Evolutionary conservation across 345 rosid genomes (phyloP), one percentile per base, ranked within the genome.

Genomic region (Heritiera fomes): DNA sequence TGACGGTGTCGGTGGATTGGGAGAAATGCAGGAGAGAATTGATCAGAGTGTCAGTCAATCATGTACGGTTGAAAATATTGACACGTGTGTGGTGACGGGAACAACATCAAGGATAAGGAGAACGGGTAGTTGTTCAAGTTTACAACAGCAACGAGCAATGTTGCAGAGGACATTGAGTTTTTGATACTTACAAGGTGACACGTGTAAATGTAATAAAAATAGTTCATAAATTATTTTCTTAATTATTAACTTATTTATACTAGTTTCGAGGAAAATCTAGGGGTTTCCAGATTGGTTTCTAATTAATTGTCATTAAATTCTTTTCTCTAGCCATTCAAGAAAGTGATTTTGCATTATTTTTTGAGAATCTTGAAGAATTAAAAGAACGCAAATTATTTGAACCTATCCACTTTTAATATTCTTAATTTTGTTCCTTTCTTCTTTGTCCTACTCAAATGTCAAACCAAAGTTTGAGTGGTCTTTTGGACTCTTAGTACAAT

Each of bases 241-340:
- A 13, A 30, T 28, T 8, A 32, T 30, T 14, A 15, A 14, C 38
- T 14, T 47, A n/a, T 3, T 20, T 13, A n/a, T 3, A 14, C 23
- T 13, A 32, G 43, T 71, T 50, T 50, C 8, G 17, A 32, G 60
- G 43, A 7, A 50, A 50, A 30, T 17, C 61, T 55, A 56, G 74
- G 45, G 8, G 8, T 43, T 43, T 43, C 45, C 45, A 6, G 66
- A 17, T 32, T 76, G 41, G 77, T 83, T 65, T 71, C 82, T 76
- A 40, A 77, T 14, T 75, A 66, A 58, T 79, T 79, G 80, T 65
- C 84, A 80, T 9, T 63, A 56, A 20, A 34, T 46, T 59, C 53
- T 32, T 13, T 13, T 56, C 41, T 79, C 8, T 4, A 9, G 49
- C 15, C 64, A 61, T 69, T 20, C 3, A 68, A 20, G 43, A 32